phyloP scores from a whole-genome alignment of 176 grass and related monocot species.

The Typha latifolia region DNA sequence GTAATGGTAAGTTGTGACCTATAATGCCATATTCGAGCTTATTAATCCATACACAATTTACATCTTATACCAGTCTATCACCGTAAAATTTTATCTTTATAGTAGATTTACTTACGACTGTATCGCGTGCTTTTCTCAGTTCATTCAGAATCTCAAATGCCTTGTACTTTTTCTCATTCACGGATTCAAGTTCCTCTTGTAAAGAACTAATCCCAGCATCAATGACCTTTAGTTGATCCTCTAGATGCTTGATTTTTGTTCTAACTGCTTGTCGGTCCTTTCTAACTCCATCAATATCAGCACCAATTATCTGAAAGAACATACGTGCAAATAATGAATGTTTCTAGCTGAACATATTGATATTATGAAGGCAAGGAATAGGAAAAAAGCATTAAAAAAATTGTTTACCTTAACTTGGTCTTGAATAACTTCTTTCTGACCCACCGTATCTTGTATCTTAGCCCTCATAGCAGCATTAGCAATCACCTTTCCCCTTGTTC shows the following conservation, averaged over 20 bases:
- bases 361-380: neutral
- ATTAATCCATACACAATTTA: neutral
- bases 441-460: slow-evolving; percentile 62
- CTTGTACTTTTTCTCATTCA: slow-evolving; percentile 36
- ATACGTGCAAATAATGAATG: neutral
- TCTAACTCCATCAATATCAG: slow-evolving; percentile 38
- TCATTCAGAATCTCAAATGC: slow-evolving; percentile 23
- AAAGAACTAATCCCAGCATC: slow-evolving; percentile 29
- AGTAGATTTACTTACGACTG: slow-evolving; percentile 19
- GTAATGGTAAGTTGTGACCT: too few relatives aligned
- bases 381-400: too few relatives aligned
- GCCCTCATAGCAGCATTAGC: slow-evolving; percentile 55
- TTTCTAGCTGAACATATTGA: neutral
- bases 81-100: neutral
- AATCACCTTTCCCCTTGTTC: slow-evolving; percentile 71
- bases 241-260: slow-evolving; percentile 29
- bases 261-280: slow-evolving; percentile 33
- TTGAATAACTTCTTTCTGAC: slow-evolving; percentile 80
- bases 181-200: slow-evolving; percentile 21
- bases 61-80: neutral
- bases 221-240: slow-evolving; percentile 29
- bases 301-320: slow-evolving; percentile 28
- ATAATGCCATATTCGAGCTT: neutral
- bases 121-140: slow-evolving; percentile 20
- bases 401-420: slow-evolving; percentile 84